phyloP scores from a whole-genome alignment of 106 monocot genomes.

The Dendrobium nobile region DNA sequence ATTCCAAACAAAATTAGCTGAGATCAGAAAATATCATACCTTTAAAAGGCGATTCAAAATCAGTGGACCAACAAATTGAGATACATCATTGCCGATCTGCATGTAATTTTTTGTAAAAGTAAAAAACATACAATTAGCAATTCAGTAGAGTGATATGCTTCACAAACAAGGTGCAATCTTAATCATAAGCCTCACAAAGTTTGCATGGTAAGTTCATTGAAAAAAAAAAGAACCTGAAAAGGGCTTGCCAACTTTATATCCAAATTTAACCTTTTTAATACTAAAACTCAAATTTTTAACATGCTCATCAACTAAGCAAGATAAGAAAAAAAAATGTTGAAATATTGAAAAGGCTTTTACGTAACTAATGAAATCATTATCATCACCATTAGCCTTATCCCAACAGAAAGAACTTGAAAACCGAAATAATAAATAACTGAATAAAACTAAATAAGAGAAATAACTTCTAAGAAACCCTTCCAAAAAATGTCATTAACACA shows the following conservation, averaged over 20 bases:
- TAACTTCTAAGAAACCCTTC: not conserved
- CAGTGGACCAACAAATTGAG: constrained; percentile 94
- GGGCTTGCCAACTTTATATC: not conserved
- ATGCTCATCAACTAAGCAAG: not conserved
- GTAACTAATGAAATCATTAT: not conserved
- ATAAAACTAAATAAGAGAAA: not conserved
- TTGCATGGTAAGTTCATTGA: not conserved
- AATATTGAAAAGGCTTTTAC: not conserved
- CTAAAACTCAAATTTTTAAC: not conserved
- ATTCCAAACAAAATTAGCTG: not conserved
- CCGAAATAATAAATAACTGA: not conserved
- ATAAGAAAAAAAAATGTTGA: not conserved
- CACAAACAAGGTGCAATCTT: not conserved
- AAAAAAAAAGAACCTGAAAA: not conserved
- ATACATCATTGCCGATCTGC: constrained; percentile 93
- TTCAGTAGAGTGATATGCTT: not conserved
- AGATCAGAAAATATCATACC: constrained; percentile 29
- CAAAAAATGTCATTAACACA: not conserved
- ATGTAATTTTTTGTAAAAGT: constrained; percentile 3
- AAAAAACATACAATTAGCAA: not conserved
- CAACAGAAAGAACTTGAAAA: not conserved
- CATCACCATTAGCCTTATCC: not conserved
- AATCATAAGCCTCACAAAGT: not conserved
- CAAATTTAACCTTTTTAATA: not conserved
- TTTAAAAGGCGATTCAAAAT: constrained; percentile 72